These are phyloP conservation scores for Zopfochytrium polystomum DNA, from an alignment of 371 early-diverging fungal genomes.

Conservation along the genomic window DNA sequence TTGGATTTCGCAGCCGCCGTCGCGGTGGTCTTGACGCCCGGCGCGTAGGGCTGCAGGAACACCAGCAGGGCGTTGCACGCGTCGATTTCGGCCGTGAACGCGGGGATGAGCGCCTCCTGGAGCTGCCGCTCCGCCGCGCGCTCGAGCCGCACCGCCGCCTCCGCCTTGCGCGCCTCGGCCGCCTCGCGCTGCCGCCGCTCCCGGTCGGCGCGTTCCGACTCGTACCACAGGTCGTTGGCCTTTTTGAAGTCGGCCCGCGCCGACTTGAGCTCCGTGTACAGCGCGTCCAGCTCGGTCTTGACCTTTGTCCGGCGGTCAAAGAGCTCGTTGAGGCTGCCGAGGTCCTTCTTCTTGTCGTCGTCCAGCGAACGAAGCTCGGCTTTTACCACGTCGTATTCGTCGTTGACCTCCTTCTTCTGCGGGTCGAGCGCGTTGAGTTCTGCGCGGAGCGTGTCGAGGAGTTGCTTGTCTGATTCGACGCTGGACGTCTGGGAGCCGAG, in stretches of 20 bases:
- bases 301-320: conserved; percentile 73
- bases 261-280: conserved; percentile 63
- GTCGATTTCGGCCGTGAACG: conserved; percentile 80
- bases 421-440: conserved; percentile 37
- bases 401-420: conserved; percentile 37
- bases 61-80: conserved; percentile 73
- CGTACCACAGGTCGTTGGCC: conserved; percentile 73
- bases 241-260: conserved; percentile 69
- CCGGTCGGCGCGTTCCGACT: conserved; percentile 71
- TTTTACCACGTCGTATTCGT: conserved; percentile 30
- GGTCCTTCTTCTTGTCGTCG: conserved; percentile 57
- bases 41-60: conserved; percentile 57
- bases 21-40: conserved; percentile 23
- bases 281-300: conserved; percentile 68
- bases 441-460: conserved; percentile 35
- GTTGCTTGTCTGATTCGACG: conserved; percentile 66
- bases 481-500: conserved; percentile 54
- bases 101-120: conserved; percentile 85
- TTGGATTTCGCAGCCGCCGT: conserved; percentile 13
- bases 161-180: no score
- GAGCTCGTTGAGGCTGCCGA: conserved; percentile 65
- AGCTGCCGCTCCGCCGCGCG: conserved; percentile 58
- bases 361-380: conserved; percentile 66
- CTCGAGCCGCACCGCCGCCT: no score
- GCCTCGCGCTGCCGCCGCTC: conserved; percentile 62